Conservation (phyloP, 306 rosid species). For the Chamaecrista fasciculata region DNA sequence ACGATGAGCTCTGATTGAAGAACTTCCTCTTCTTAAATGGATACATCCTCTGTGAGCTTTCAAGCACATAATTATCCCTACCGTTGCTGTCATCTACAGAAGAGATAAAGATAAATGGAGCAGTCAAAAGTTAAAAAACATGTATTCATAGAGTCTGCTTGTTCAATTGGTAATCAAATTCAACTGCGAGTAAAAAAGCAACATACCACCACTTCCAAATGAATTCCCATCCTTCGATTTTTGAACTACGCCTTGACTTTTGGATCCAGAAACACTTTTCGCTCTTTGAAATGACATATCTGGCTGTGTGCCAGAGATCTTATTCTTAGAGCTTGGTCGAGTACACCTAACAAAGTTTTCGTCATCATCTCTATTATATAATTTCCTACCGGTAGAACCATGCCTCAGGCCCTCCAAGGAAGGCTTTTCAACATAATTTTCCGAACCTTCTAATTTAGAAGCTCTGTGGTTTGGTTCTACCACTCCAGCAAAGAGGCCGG, state of each 20-base stretch:
- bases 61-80: slow-evolving; percentile 40
- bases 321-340: slow-evolving; percentile 32
- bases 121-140: not conserved
- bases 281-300: slow-evolving; percentile 15
- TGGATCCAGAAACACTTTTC: slow-evolving; percentile 28
- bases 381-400: slow-evolving; percentile 27
- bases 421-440: slow-evolving; percentile 30
- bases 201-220: slow-evolving; percentile 36
- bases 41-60: slow-evolving; percentile 57
- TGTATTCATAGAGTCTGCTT: not conserved
- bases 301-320: slow-evolving; percentile 28
- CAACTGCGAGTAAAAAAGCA: slow-evolving; percentile 16
- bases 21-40: slow-evolving; percentile 82
- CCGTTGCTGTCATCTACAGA: slow-evolving; percentile 42
- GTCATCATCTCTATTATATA: slow-evolving; percentile 58
- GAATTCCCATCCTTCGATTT: slow-evolving; percentile 28
- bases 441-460: slow-evolving; percentile 28
- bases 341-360: slow-evolving; percentile 43
- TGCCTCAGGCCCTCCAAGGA: slow-evolving; percentile 11
- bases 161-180: too few relatives aligned
- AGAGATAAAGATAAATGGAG: slow-evolving; percentile 22
- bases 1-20: slow-evolving; percentile 43
- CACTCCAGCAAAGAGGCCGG: slow-evolving; percentile 28
- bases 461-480: slow-evolving; percentile 27
- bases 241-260: slow-evolving; percentile 21